These are phyloP conservation scores for Wakefieldia striispora DNA, from an alignment of 768 basidiomycete species.

Conservation along the genomic window DNA sequence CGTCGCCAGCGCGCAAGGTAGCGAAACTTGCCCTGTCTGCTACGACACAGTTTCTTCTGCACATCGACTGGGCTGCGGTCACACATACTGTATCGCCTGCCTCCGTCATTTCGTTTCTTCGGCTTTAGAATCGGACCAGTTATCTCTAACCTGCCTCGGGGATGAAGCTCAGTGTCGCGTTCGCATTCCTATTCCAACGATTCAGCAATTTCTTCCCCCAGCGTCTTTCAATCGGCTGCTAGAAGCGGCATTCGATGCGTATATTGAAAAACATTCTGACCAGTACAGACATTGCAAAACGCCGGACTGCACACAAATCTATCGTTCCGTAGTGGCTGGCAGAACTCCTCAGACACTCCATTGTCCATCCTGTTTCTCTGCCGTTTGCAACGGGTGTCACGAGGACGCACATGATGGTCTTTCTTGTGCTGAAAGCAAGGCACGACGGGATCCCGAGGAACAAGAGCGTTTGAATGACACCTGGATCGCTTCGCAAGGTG, in stretches of 20 bases:
- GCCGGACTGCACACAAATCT: conserved; percentile 73
- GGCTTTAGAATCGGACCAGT: conserved; percentile 50
- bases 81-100: conserved; percentile 64
- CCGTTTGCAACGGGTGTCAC: conserved; percentile 64
- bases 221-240: conserved; percentile 54
- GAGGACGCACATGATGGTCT: conserved; percentile 61
- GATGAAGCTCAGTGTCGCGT: conserved; percentile 56
- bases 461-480: conserved; percentile 50
- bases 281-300: conserved; percentile 76
- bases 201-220: conserved; percentile 48
- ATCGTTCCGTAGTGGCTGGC: conserved; percentile 48
- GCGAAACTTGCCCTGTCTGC: conserved; percentile 52
- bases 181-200: conserved; percentile 50
- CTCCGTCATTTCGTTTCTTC: conserved; percentile 55
- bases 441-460: conserved; percentile 38
- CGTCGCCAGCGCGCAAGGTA: conserved; percentile 1
- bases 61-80: conserved; percentile 58
- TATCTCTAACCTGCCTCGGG: conserved; percentile 71
- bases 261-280: conserved; percentile 54
- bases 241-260: conserved; percentile 52
- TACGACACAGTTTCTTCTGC: conserved; percentile 42
- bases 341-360: conserved; percentile 40
- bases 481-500: conserved; percentile 56
- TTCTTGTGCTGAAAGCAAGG: conserved; percentile 47
- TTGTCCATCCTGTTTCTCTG: conserved; percentile 66